Conservation (phyloP, 177 flowering plant genomes). For the Telopea speciosissima region DNA sequence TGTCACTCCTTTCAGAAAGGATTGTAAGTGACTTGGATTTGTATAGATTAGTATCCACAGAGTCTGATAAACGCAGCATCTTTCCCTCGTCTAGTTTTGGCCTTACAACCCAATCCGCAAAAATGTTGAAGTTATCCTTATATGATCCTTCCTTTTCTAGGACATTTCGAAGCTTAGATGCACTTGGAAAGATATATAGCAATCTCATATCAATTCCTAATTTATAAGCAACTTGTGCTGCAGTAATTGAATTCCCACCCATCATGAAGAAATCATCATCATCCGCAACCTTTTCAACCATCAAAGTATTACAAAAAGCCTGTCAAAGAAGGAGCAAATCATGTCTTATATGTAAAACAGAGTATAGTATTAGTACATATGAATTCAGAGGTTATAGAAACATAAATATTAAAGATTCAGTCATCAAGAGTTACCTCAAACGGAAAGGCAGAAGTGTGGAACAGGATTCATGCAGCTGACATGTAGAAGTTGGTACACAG, state of each 20-base stretch:
- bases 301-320: slow-evolving; percentile 69
- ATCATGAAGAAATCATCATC: slow-evolving; percentile 75
- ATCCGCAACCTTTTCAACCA: slow-evolving; percentile 43
- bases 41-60: slow-evolving; percentile 1
- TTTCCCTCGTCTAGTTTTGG: slow-evolving; percentile 15
- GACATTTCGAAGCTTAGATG: slow-evolving; percentile 47
- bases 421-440: too few relatives aligned
- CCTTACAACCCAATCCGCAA: slow-evolving; percentile 18
- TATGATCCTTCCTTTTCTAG: slow-evolving; percentile 28
- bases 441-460: too few relatives aligned
- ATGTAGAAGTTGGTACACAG: too few relatives aligned
- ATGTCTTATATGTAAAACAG: neutral
- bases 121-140: slow-evolving; percentile 5
- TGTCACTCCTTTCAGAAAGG: slow-evolving; percentile 9
- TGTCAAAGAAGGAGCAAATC: slow-evolving; percentile 18
- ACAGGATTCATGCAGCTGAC: too few relatives aligned
- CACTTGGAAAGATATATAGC: slow-evolving; percentile 60
- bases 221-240: slow-evolving; percentile 71
- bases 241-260: slow-evolving; percentile 87
- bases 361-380: neutral
- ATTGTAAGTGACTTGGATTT: slow-evolving; percentile 7
- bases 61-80: slow-evolving; percentile 6
- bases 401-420: neutral
- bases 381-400: neutral
- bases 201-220: slow-evolving; percentile 72